Base-by-base conservation (phyloP, 352 stramenopile species). In the Globisporangium recalcitrans region DNA sequence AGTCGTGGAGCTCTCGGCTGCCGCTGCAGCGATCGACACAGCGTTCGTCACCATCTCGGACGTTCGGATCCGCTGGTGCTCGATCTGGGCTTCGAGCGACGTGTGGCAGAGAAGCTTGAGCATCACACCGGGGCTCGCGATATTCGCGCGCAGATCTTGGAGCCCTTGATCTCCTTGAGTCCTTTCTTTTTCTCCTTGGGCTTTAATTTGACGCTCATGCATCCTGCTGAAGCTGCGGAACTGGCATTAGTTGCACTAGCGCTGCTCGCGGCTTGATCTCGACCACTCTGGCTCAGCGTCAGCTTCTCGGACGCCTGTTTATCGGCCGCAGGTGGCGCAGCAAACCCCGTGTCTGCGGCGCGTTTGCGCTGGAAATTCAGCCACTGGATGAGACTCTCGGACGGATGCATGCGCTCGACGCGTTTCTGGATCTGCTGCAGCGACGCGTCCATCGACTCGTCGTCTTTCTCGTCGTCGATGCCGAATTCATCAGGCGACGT, bases 61-160 rank as follows among this genome's bases (percentile, higher is more conserved):
- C 6, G 68, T 73, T 68, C 71, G 73, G 24, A 85, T 71, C 2
- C 65, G 66, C 38, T 90, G 64, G 48, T 87, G 85, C 29, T 90
- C 84, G 8, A 42, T 55, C 21, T 80, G 66, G 2, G 84, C 80
- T 38, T 88, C 74, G 0, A 62, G 36, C 4, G 73, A 88, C 0
- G 74, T 71, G 61, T 91, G 80, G 27, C 75, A 90, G 19, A 93
- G 67, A 24, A 93, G 40, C 56, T 93, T 90, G 11, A 93, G 66
- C 77, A 93, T 83, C 19, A 90, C 64, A 0, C 72, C 77, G 1
- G 82, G 84, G 40, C 68, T 90, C 0, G 73, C 64, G 11, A 91
- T 85, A 5, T 68, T 79, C 0, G 67, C 63, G 34, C 70, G 55
- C 7, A 93, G 49, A 44, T 93, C 82, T 44, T 88, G 76, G 1